Base-by-base conservation (phyloP, 1,139 yeast species). In the Magnusiomyces suaveolens region DNA sequence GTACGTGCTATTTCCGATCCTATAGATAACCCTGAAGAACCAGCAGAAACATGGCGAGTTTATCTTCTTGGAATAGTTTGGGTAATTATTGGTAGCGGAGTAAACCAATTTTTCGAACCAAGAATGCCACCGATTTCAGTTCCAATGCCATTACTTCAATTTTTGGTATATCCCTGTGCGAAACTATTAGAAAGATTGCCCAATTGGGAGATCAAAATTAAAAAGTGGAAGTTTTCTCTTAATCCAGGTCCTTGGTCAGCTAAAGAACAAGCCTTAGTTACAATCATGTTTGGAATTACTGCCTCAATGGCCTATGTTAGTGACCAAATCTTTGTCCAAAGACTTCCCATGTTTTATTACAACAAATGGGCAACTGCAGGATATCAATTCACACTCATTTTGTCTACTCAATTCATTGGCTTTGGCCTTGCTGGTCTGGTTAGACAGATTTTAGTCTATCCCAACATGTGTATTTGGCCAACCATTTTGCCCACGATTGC, bases 181-280 rank as follows among this genome's bases (percentile, higher is more conserved):
- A 66, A 66, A 52, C 56, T 71, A 20, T 36, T 52, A 20, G 61
- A 59, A 33, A 38, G 43, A 2, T 56, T 82, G 20, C 87, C 87
- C 3, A 73, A 74, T 54, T 72, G 75, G 75, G 76, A 75, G 20
- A 64, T 80, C 63, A 72, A 63, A 47, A 66, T 65, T 59, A 69
- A 68, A 60, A 77, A 74, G 43, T 64, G 60, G 55, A 70, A 72
- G 55, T 57, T 68, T 63, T 67, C 78, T 52, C 62, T 80, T 62
- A 75, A 82, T 66, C 81, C 82, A 1, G 83, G 83, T 6, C 81
- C 81, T 4, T 84, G 87, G 86, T 72, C 76, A 41, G 75, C 71
- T 61, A 84, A 84, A 66, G 92, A 84, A 64, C 87, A 84, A 71
- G 79, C 81, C 82, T 71, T 81, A 57, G 72, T 81, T 1, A 78